These are phyloP conservation scores for Podila verticillata DNA, from an alignment of 192 early-diverging fungal species.

Conservation along the genomic window DNA sequence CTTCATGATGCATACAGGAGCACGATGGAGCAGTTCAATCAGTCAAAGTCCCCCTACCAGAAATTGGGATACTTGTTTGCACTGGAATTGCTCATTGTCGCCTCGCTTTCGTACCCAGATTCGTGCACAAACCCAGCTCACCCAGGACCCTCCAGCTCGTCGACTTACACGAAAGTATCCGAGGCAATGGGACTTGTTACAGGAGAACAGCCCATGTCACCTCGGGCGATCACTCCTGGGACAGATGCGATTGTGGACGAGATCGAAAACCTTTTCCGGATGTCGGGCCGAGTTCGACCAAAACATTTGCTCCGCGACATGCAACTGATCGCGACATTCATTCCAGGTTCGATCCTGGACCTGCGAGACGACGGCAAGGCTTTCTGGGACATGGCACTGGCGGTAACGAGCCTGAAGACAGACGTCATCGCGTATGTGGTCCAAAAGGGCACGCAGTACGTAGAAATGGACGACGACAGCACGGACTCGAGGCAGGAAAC, in stretches of 20 bases:
- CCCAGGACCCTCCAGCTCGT: not conserved
- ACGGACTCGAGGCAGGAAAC: conserved; percentile 7
- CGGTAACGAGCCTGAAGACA: conserved; percentile 45
- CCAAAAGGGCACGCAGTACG: conserved; percentile 30
- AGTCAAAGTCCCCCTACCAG: conserved; percentile 48
- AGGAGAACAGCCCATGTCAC: conserved; percentile 5
- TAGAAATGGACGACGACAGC: conserved; percentile 32
- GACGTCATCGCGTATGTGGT: conserved; percentile 51
- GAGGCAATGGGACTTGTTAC: not conserved
- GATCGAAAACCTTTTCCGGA: conserved; percentile 48
- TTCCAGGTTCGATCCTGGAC: conserved; percentile 48
- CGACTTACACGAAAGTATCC: not conserved
- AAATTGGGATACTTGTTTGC: conserved; percentile 49
- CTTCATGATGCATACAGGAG: conserved; percentile 32
- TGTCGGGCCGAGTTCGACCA: conserved; percentile 30
- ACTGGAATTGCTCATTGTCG: conserved; percentile 47
- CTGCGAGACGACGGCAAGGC: conserved; percentile 54
- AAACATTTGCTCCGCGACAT: conserved; percentile 47
- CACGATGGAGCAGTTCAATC: conserved; percentile 43
- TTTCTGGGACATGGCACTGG: conserved; percentile 56
- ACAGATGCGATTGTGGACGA: conserved; percentile 54
- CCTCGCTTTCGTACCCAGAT: conserved; percentile 50
- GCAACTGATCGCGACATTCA: conserved; percentile 51
- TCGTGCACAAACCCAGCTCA: conserved; percentile 8
- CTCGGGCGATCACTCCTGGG: conserved; percentile 43